Evolutionary conservation across 768 basidiomycete genomes (phyloP), one percentile per base, ranked within the genome.

Genomic region (Tylopilus felleus): DNA sequence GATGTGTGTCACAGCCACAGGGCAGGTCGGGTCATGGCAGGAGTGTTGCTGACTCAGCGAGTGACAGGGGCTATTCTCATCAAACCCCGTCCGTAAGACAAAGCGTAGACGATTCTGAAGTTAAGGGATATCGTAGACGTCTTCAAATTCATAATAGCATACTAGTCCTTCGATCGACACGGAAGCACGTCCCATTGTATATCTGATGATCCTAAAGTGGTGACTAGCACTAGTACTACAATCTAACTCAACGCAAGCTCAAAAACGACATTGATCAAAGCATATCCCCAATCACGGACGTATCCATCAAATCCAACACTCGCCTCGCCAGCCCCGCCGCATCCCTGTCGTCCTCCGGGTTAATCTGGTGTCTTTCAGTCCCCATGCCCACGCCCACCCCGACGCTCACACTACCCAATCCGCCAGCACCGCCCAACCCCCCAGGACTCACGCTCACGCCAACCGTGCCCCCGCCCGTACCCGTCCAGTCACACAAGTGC

Each of bases 321-420:
- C 71, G 65, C 62, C 79, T 73, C 46, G 86, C 86, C 50, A 75
- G 67, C 45, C 76, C 77, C 49, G 81, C 76, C 17, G 86, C 81
- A 54, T 85, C 82, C 62, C 72, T 73, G 62, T 87, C 85, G 36
- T 83, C 82, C 55, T 85, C 85, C 52, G 78, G 68, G 16, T 74
- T 71, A 49, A 75, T 72, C 49, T 69, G 71, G 46, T 75, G 67
- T 29, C 62, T 53, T 47, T n/a, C 38, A 2, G 13, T 2, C 17
- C 58, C 61, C 14, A 8, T 12, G 1, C 59, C 53, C 22, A 51
- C 56, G 2, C 48, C 52, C 14, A 7, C 35, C 16, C 35, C 35
- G 35, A 25, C 21, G 28, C 45, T 27, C 8, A 13, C 46, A 19
- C 39, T 13, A 8, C 57, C 61, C 10, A 64, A 29, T 13, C 65